Conservation (phyloP, 352 stramenopile species). For the Phytophthora citrophthora region DNA sequence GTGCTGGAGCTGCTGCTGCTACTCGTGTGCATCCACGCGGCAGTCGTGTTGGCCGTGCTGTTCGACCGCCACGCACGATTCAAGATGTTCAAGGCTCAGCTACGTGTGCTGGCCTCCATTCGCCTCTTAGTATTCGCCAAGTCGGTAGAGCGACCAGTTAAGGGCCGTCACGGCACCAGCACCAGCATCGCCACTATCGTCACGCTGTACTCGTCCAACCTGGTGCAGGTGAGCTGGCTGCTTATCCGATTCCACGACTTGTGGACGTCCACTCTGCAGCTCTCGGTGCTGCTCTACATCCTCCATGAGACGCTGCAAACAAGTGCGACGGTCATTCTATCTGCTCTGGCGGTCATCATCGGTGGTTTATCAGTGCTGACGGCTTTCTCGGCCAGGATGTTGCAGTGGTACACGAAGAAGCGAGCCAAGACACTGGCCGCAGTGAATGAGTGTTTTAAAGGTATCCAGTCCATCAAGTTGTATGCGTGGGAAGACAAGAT, state of each 20-base stretch:
- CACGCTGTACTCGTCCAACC: slow-evolving; percentile 50
- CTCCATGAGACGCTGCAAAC: slow-evolving; percentile 39
- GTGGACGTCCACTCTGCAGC: slow-evolving; percentile 41
- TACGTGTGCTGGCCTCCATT: slow-evolving; percentile 42
- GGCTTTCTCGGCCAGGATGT: slow-evolving; percentile 18
- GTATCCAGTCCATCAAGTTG: slow-evolving; percentile 50
- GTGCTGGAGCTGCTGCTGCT: slow-evolving; percentile 33
- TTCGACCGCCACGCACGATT: slow-evolving; percentile 41
- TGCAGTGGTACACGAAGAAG: slow-evolving; percentile 50
- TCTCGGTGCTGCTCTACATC: slow-evolving; percentile 37
- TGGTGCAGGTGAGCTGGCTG: slow-evolving; percentile 38
- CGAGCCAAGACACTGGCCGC: slow-evolving; percentile 40
- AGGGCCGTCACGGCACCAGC: slow-evolving; percentile 31
- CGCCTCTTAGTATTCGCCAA: slow-evolving; percentile 46
- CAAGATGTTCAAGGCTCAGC: slow-evolving; percentile 39
- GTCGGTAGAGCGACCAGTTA: slow-evolving; percentile 38
- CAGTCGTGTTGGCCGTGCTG: slow-evolving; percentile 36
- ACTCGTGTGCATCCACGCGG: slow-evolving; percentile 38
- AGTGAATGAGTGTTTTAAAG: slow-evolving; percentile 51
- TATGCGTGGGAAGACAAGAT: slow-evolving; percentile 55
- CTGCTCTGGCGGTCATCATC: slow-evolving; percentile 34
- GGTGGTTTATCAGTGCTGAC: slow-evolving; percentile 35
- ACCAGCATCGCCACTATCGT: slow-evolving; percentile 45
- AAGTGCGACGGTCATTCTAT: slow-evolving; percentile 29
- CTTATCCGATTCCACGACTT: slow-evolving; percentile 43